phyloP scores from a whole-genome alignment of 78 protist genomes.

The Planoprotostelium fungivorum region DNA sequence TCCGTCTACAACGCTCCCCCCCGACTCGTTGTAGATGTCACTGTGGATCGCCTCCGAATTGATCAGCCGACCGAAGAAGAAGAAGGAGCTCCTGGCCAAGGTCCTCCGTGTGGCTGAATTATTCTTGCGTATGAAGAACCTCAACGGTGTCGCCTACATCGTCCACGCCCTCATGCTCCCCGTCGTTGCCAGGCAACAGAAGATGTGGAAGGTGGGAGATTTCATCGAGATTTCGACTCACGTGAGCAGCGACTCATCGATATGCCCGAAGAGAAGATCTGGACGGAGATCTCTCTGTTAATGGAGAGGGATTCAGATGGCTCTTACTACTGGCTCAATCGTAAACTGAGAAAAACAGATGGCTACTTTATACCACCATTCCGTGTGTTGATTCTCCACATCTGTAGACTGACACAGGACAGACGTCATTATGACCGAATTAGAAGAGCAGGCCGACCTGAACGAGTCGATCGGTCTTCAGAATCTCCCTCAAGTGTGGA shows the following conservation, averaged over 20 bases:
- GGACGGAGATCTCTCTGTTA: background rate
- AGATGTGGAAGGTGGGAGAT: background rate
- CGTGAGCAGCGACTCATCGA: background rate
- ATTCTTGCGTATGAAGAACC: background rate
- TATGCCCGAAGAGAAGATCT: background rate
- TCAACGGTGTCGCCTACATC: background rate
- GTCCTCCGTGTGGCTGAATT: background rate
- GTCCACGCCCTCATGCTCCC: background rate
- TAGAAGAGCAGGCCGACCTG: background rate
- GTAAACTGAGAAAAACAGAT: background rate
- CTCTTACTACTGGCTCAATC: background rate
- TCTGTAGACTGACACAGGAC: too few species aligned
- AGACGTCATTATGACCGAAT: background rate
- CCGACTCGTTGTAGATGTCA: background rate
- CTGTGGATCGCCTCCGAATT: background rate
- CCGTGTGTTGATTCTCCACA: background rate
- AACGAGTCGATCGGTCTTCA: background rate
- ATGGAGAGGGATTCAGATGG: background rate
- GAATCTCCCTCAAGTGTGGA: background rate
- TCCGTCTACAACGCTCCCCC: background rate
- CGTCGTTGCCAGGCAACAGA: background rate
- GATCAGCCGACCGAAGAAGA: background rate
- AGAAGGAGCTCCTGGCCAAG: background rate
- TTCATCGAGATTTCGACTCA: background rate
- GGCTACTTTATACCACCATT: background rate